Base-by-base conservation (phyloP, 2,329 filamentous ascomycete species). In the Trichoderma atroviride region DNA sequence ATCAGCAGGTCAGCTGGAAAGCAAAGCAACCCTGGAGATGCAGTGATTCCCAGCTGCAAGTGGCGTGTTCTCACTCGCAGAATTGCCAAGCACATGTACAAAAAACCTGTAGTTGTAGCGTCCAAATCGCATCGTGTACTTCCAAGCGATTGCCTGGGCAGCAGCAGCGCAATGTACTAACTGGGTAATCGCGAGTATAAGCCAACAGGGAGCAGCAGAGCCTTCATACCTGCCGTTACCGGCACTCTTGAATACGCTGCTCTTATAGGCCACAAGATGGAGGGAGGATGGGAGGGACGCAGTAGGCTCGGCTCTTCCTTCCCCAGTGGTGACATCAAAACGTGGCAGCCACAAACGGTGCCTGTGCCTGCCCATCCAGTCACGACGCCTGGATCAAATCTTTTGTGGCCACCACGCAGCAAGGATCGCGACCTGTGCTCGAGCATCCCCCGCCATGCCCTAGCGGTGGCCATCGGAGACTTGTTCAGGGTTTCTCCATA, bases 311-410 rank as follows among this genome's bases (percentile, higher is more conserved):
- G 50, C 52, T 58, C 53, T 56, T 67, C 29, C 16, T 37, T 29
- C 40, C 52, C 63, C 58, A 29, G 27, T 11, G 55, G 53, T 56
- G 40, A 24, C 35, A 66, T 58, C 63, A 50, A 66, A 66, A 66
- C 63, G 55, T 67, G 63, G 63, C 40, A 67, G 53, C n/a, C 55
- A 37, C 63, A 58, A 47, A 52, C 29, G 53, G 55, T 33, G 50
- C 55, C 47, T 24, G 47, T 50, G n/a, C 47, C 47, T 50, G 3
- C 47, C 63, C 55, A 67, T 22, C 63, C 55, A 67, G 55, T 67
- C 55, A 67, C 35, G 40, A 52, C 63, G 37, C 63, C 63, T 59
- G 40, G 19, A 67, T n/a, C 35, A 52, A 40, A 37, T 58, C 33
- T n/a, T 16, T 59, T 59, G 13, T 31, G 63, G 52, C 63, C 63